phyloP scores from a whole-genome alignment of 129 eudicot genomes.

The Lonicera japonica region DNA sequence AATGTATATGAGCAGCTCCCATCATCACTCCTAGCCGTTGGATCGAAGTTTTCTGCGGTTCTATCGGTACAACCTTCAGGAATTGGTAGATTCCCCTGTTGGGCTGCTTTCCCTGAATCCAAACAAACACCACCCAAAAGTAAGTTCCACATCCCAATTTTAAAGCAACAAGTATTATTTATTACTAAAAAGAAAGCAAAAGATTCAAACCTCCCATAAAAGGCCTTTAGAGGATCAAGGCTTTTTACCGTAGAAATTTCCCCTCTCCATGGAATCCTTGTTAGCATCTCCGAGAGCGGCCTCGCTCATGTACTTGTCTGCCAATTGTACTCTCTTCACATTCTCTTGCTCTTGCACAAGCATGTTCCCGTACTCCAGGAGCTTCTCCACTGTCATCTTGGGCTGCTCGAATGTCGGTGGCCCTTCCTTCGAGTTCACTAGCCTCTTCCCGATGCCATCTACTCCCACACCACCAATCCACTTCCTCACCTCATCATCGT shows the following conservation, averaged over 20 bases:
- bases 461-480: slow-evolving; percentile 52
- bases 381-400: slow-evolving; percentile 70
- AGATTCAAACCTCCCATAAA: slow-evolving; percentile 13
- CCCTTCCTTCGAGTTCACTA: slow-evolving; percentile 90
- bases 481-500: slow-evolving; percentile 75
- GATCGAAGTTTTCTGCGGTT: slow-evolving; percentile 64
- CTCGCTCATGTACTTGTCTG: slow-evolving; percentile 67
- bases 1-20: slow-evolving; percentile 67
- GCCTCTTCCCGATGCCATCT: slow-evolving; percentile 59
- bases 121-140: background rate
- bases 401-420: slow-evolving; percentile 86
- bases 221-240: background rate
- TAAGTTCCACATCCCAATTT: background rate
- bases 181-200: too few relatives aligned
- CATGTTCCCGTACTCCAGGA: slow-evolving; percentile 76
- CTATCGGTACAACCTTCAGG: slow-evolving; percentile 88
- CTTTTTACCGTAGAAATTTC: slow-evolving; percentile 71
- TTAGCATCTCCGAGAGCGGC: slow-evolving; percentile 98
- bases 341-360: slow-evolving; percentile 90
- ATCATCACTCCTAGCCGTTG: slow-evolving; percentile 86
- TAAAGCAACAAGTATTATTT: too few relatives aligned
- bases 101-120: slow-evolving; percentile 72
- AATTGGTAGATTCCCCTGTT: slow-evolving; percentile 61
- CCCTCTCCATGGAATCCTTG: slow-evolving; percentile 56
- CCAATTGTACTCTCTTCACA: slow-evolving; percentile 96